Evolutionary conservation across 495 filamentous ascomycete genomes (phyloP), one percentile per base, ranked within the genome.

Genomic region (Aspergillus incahuasiensis): DNA sequence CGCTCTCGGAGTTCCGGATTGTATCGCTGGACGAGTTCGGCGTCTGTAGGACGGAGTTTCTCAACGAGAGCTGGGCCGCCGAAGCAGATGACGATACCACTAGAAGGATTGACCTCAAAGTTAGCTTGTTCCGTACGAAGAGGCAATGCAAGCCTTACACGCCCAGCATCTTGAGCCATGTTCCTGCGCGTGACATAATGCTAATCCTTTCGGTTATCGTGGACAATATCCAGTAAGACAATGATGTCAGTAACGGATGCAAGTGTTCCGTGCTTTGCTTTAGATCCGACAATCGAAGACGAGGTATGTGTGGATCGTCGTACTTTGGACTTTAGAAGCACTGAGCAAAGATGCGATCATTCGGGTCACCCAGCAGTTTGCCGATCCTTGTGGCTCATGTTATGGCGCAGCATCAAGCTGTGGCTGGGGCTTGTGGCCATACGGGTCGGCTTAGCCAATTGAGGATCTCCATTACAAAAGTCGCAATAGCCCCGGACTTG

Each of bases 1-100:
- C 86, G 82, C 69, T 88, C 88, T 67, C 92, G 89, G 4, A 97
- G 82, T 13, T 97, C 94, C 1, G 92, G 91, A 68, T 92, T 97
- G 76, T 96, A 97, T 69, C 79, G 84, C 79, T 91, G 79, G 76
- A 95, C 89, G 8, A 97, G 78, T 72, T 97, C 91, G 68, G 96
- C 94, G 60, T 96, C 90, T 6, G 89, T 84, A 3, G 95, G 94
- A 48, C 84, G 82, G 35, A 97, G 75, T 59, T 82, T 95, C 65
- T 81, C 76, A n/a, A 91, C 83, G 43, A 97, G 72, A 5, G 88
- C 87, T 28, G 92, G 92, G 21, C 94, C 94, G 38, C 94, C 94
- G 58, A 96, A 74, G 69, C 80, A 83, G 44, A 91, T 74, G 30
- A 77, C 74, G 28, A 74, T 77, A 44, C 85, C 86, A 41, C 92